These are phyloP conservation scores for Monosporascus sp. DNA, from an alignment of 2,329 filamentous ascomycete species.

Conservation along the genomic window DNA sequence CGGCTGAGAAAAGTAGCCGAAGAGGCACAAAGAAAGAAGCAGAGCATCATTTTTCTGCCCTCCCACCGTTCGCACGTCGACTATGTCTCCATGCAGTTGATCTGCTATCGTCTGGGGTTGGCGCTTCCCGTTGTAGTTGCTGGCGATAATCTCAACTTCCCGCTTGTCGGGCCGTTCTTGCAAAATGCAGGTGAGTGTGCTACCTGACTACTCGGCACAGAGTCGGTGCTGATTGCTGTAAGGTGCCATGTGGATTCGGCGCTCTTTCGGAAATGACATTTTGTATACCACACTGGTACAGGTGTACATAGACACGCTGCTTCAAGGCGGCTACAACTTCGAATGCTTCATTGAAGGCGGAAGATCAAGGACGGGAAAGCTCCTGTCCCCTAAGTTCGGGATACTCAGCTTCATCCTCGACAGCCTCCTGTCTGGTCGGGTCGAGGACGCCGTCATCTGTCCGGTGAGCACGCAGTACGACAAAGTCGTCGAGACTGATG, in stretches of 20 bases:
- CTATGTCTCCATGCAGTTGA: slow-evolving; percentile 89
- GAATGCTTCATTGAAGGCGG: slow-evolving; percentile 98
- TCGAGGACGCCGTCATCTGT: slow-evolving; percentile 87
- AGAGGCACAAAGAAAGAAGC: slow-evolving; percentile 76
- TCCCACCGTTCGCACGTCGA: slow-evolving; percentile 95
- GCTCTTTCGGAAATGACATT: slow-evolving; percentile 87
- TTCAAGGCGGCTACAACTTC: slow-evolving; percentile 88
- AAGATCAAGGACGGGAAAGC: slow-evolving; percentile 85
- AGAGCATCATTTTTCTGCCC: slow-evolving; percentile 92
- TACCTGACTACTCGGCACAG: slow-evolving; percentile 4
- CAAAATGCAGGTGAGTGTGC: slow-evolving; percentile 70
- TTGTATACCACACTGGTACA: slow-evolving; percentile 92
- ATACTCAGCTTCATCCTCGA: slow-evolving; percentile 90
- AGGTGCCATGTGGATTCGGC: slow-evolving; percentile 85
- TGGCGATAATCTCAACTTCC: slow-evolving; percentile 94
- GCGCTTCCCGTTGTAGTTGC: slow-evolving; percentile 88
- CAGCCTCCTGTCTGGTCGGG: slow-evolving; percentile 79
- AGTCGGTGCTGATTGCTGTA: not conserved
- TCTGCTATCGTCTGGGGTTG: slow-evolving; percentile 89
- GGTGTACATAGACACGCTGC: slow-evolving; percentile 86
- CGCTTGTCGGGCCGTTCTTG: slow-evolving; percentile 80
- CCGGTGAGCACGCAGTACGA: slow-evolving; percentile 98
- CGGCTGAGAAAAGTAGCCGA: slow-evolving; percentile 77
- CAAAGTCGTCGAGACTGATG: slow-evolving; percentile 97
- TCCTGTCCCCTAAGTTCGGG: slow-evolving; percentile 90